A percentile compares a stretch with the other conserved stretches of the same genome.
phyloP scores from a whole-genome alignment of 371 early-diverging fungal species.

The Fennellomyces sp. region DNA sequence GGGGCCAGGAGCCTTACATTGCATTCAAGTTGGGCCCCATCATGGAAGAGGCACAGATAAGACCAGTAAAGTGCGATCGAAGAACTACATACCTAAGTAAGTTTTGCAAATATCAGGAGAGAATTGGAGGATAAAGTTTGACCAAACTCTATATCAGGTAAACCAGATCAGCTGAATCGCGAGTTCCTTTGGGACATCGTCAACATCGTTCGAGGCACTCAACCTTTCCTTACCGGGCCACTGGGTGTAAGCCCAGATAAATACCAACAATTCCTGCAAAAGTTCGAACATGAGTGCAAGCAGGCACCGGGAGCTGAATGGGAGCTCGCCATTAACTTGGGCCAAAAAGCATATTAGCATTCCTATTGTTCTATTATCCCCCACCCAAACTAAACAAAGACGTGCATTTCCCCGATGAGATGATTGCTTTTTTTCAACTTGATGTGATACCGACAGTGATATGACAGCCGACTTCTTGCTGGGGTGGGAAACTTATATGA shows the following conservation, averaged over 20 bases:
- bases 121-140: neutral
- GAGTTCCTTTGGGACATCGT: slow-evolving; percentile 24
- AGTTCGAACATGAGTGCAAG: slow-evolving; percentile 18
- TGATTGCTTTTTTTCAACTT: neutral
- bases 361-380: too few species aligned
- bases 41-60: slow-evolving; percentile 31
- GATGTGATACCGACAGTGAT: too few species aligned
- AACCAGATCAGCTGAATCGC: slow-evolving; percentile 15
- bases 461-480: too few species aligned
- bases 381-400: too few species aligned
- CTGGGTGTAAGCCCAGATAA: slow-evolving; percentile 19
- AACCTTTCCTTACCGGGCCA: slow-evolving; percentile 22
- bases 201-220: slow-evolving; percentile 16
- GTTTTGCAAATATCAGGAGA: neutral
- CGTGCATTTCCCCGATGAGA: too few species aligned
- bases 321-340: slow-evolving; percentile 15
- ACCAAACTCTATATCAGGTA: slow-evolving; percentile 7
- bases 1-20: slow-evolving; percentile 56
- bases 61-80: slow-evolving; percentile 21
- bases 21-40: slow-evolving; percentile 38
- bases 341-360: slow-evolving; percentile 8
- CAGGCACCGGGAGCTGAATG: slow-evolving; percentile 16
- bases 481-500: too few species aligned
- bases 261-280: slow-evolving; percentile 16
- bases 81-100: slow-evolving; percentile 20